Conservation (phyloP, 1,139 yeast species). For the Yamadazyma songkhlaensis region DNA sequence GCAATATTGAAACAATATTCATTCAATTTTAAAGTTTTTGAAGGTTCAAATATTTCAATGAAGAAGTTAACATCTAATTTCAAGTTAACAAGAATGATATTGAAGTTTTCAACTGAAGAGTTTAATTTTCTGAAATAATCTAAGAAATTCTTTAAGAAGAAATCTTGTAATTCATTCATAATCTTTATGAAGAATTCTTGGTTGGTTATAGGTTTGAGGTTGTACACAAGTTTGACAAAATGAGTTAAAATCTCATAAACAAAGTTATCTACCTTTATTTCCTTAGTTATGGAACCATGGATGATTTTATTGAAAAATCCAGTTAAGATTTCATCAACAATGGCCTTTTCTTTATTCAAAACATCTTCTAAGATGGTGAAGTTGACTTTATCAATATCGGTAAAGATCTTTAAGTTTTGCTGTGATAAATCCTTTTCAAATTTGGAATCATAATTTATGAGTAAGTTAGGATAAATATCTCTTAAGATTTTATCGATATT, state of each 20-base stretch:
- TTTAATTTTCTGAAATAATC: slow-evolving; percentile 28
- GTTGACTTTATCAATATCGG: slow-evolving; percentile 44
- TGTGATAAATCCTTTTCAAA: slow-evolving; percentile 36
- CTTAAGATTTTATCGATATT: slow-evolving; percentile 40
- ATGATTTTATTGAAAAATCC: slow-evolving; percentile 25
- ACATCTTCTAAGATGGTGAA: slow-evolving; percentile 44
- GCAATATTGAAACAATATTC: slow-evolving; percentile 36
- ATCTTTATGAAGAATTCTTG: slow-evolving; percentile 34
- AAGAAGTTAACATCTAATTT: slow-evolving; percentile 40
- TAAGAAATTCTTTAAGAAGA: slow-evolving; percentile 32
- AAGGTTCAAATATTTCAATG: slow-evolving; percentile 39
- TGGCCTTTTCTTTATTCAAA: slow-evolving; percentile 35
- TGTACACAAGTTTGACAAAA: slow-evolving; percentile 41
- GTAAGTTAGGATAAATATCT: slow-evolving; percentile 31
- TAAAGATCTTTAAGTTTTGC: slow-evolving; percentile 41
- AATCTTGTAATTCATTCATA: slow-evolving; percentile 39
- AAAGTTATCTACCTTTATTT: slow-evolving; percentile 36
- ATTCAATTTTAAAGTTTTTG: slow-evolving; percentile 32
- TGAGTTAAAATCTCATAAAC: slow-evolving; percentile 40
- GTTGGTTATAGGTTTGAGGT: slow-evolving; percentile 43
- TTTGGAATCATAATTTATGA: slow-evolving; percentile 31
- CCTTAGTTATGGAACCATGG: slow-evolving; percentile 5
- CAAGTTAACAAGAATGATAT: slow-evolving; percentile 22
- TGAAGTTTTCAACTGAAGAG: slow-evolving; percentile 13
- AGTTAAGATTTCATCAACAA: slow-evolving; percentile 28